Evolutionary conservation across 805 yeast species (phyloP), one percentile per base, ranked within the genome.

Genomic region (Suhomyces prunicola): DNA sequence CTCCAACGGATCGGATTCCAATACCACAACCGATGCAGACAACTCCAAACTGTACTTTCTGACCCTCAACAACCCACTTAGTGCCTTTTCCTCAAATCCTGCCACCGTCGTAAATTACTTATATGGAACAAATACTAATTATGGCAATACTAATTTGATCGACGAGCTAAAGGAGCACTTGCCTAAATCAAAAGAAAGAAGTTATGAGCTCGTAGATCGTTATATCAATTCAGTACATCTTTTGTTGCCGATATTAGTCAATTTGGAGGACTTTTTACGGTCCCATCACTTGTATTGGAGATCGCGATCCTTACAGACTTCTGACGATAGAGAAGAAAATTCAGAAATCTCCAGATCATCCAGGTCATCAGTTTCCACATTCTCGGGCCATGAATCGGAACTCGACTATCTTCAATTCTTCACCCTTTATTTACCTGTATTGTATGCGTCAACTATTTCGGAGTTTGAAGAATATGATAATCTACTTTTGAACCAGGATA

Each of bases 401-500:
- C 62, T 80, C 51, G 75, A 73, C 52, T 61, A 63, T 41, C 59
- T 75, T 27, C 76, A 78, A 45, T 82, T 83, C 60, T 76, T 77
- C 55, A 72, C 81, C 6, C 62, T 77, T 0, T 70, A 82, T 51
- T 80, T 81, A 57, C 83, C 87, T 0, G 76, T 83, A 2, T 62
- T 82, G 9, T 83, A 82, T 62, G 86, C 86, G 2, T 78, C 86
- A 2, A 76, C 84, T 1, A 81, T 82, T 31, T 80, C 86, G 9
- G 83, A 81, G 58, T 83, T 79, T 60, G 85, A 82, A 60, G 86
- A 82, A 58, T 76, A 74, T 56, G 81, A 81, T 55, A 77, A 81
- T 54, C 57, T 76, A 15, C 60, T 76, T 19, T 60, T 76, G 48
- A 74, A 75, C 50, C 77, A 77, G 56, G 82, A 80, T 57, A 78